A percentile compares a stretch with the other conserved stretches of the same genome.
phyloP scores from a whole-genome alignment of 2,329 filamentous ascomycete species.

The Magnaporthales sp. region DNA sequence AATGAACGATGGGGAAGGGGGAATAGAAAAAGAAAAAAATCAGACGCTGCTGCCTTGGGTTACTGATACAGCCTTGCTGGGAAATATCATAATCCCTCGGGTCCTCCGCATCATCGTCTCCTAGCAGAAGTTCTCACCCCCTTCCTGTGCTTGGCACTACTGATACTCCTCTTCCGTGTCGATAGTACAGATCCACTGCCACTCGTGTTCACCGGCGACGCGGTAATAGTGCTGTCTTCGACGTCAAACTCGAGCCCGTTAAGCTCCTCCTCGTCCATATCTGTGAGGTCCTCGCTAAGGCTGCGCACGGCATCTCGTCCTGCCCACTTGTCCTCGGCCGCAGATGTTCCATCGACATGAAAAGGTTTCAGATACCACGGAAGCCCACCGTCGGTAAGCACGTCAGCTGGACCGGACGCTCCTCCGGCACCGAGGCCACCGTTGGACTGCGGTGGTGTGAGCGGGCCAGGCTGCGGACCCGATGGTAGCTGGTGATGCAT shows the following conservation, averaged over 20 bases:
- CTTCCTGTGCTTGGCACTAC: conserved; percentile 17
- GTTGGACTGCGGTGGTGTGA: conserved; percentile 60
- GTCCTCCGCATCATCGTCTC: conserved; percentile 15
- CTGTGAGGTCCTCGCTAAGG: conserved; percentile 81
- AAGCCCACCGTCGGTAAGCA: conserved; percentile 65
- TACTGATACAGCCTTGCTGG: neutral
- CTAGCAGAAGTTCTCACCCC: conserved; percentile 22
- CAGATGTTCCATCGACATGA: conserved; percentile 69
- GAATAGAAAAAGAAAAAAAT: conserved; percentile 12
- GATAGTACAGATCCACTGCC: neutral
- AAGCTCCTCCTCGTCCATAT: conserved; percentile 85
- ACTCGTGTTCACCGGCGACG: conserved; percentile 19
- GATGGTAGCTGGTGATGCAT: conserved; percentile 19
- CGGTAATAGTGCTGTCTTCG: conserved; percentile 36
- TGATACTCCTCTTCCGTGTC: conserved; percentile 10
- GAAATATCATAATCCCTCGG: neutral
- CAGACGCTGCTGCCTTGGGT: neutral
- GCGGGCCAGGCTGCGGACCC: conserved; percentile 33
- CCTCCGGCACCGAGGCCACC: conserved; percentile 35
- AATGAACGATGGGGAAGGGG: conserved; percentile 16
- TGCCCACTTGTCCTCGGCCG: conserved; percentile 64
- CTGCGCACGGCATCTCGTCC: conserved; percentile 57
- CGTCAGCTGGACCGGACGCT: conserved; percentile 35
- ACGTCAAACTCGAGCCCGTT: conserved; percentile 56
- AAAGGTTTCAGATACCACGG: conserved; percentile 84